A percentile compares a stretch with the other conserved stretches of the same genome.
Evolutionary conservation across 2,329 filamentous ascomycete species (phyloP).

Genomic region (Pseudovirgaria hyperparasitica): DNA sequence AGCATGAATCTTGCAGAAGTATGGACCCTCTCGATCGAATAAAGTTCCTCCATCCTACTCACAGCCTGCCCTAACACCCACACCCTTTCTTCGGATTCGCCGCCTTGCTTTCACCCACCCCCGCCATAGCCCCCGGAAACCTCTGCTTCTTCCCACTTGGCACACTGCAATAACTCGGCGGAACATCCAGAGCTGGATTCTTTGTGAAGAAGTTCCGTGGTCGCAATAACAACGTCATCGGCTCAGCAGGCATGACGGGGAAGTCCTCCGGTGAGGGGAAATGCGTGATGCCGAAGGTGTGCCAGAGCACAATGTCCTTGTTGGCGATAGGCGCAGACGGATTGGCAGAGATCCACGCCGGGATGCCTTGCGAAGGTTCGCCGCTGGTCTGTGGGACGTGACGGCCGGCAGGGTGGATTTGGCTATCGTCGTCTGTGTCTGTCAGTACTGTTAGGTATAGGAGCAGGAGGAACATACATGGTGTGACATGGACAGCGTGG

Average conservation of each 20-base stretch:
- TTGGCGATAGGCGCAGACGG: constrained; percentile 59
- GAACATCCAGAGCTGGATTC: constrained; percentile 72
- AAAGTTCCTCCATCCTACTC: no score
- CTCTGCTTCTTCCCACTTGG: constrained; percentile 53
- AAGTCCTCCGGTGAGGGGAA: constrained; percentile 86
- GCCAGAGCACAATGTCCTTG: constrained; percentile 82
- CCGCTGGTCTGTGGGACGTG: constrained; percentile 84
- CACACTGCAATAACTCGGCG: constrained; percentile 59
- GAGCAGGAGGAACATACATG: constrained; percentile 46
- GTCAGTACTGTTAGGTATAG: constrained; percentile 8
- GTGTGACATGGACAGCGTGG: constrained; percentile 79
- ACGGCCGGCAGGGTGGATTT: constrained; percentile 73
- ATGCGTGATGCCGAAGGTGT: constrained; percentile 84
- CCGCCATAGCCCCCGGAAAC: constrained; percentile 15
- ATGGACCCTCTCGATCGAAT: no score
- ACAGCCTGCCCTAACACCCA: no score
- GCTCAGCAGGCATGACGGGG: constrained; percentile 74
- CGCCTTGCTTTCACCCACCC: constrained; percentile 4
- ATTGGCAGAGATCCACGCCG: constrained; percentile 61
- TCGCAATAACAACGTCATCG: constrained; percentile 66
- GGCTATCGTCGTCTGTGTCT: constrained; percentile 55
- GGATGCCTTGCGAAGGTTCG: constrained; percentile 59
- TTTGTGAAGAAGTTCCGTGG: constrained; percentile 72
- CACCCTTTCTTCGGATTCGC: constrained; percentile 17
- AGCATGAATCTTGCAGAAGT: no score